A percentile compares a stretch with the other conserved stretches of the same genome.
Evolutionary conservation across 1,284 basidiomycete species (phyloP).

Genomic region (Austroboletus niveus): DNA sequence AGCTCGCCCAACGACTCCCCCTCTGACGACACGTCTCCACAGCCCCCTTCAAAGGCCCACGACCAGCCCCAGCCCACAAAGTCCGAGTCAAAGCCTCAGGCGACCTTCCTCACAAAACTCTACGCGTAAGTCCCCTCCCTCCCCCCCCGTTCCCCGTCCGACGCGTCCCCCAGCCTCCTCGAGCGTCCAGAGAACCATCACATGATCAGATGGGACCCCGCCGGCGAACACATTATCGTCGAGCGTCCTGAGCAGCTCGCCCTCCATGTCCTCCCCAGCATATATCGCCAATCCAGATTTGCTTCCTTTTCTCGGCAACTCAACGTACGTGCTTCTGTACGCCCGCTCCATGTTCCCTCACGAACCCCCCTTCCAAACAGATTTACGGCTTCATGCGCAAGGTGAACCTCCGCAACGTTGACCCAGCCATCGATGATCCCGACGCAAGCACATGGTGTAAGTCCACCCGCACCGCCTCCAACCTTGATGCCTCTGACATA

Average conservation of each 20-base stretch:
- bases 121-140: conserved; percentile 67
- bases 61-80: conserved; percentile 53
- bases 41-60: conserved; percentile 39
- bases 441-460: conserved; percentile 92
- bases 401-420: conserved; percentile 87
- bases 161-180: conserved; percentile 55
- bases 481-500: conserved; percentile 18
- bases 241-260: conserved; percentile 87
- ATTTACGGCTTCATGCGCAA: conserved; percentile 97
- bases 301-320: conserved; percentile 92
- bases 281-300: conserved; percentile 90
- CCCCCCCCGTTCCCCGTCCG: neutral
- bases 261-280: conserved; percentile 82
- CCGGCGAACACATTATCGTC: conserved; percentile 89
- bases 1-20: conserved; percentile 43
- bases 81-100: conserved; percentile 73
- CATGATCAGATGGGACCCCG: conserved; percentile 91
- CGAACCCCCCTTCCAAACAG: conserved; percentile 40
- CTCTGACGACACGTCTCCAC: conserved; percentile 50
- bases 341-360: conserved; percentile 13
- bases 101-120: conserved; percentile 89
- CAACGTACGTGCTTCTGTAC: conserved; percentile 62
- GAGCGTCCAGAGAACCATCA: conserved; percentile 84
- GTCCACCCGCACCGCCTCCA: conserved; percentile 35
- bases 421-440: conserved; percentile 88